These are phyloP conservation scores for Nyctanthes arbortristis DNA, from an alignment of 257 asterid species.

Conservation along the genomic window DNA sequence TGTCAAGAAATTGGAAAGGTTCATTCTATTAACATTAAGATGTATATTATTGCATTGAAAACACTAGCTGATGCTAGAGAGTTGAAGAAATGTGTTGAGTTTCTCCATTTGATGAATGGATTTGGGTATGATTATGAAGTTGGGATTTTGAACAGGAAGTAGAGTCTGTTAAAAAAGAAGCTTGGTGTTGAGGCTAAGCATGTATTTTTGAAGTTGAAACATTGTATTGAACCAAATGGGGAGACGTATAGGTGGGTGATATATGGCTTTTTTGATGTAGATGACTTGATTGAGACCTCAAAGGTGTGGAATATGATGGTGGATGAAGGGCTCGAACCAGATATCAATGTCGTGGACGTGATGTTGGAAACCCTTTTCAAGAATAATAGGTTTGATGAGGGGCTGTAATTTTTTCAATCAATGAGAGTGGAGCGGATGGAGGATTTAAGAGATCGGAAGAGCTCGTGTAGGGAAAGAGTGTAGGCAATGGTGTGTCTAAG, in stretches of 20 bases:
- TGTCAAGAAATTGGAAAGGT: slow-evolving; percentile 57
- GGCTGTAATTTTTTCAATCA: slow-evolving; percentile 68
- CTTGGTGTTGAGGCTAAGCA: slow-evolving; percentile 74
- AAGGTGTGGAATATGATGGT: slow-evolving; percentile 86
- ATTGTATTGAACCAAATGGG: slow-evolving; percentile 48
- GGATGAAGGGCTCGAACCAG: slow-evolving; percentile 66
- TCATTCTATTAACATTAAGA: slow-evolving; percentile 59
- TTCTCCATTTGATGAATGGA: slow-evolving; percentile 75
- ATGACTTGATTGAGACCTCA: slow-evolving; percentile 78
- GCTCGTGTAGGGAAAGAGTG: slow-evolving; percentile 54
- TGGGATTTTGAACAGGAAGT: slow-evolving; percentile 54
- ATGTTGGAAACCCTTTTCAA: slow-evolving; percentile 77
- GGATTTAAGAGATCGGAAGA: no score
- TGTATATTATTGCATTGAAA: slow-evolving; percentile 58
- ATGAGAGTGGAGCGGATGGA: slow-evolving; percentile 51
- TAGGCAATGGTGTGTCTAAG: slow-evolving; percentile 80
- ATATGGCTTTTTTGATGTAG: slow-evolving; percentile 80
- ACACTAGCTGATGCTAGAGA: slow-evolving; percentile 76
- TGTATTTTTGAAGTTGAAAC: slow-evolving; percentile 63
- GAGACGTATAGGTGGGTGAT: slow-evolving; percentile 78
- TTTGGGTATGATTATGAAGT: slow-evolving; percentile 64
- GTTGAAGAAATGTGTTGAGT: slow-evolving; percentile 76
- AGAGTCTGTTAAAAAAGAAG: slow-evolving; percentile 59
- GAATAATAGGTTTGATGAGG: slow-evolving; percentile 53
- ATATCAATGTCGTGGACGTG: slow-evolving; percentile 35